Evolutionary conservation across 208 protist genomes (phyloP), one percentile per base, ranked within the genome.

Genomic region (Balamuthia mandrillaris): DNA sequence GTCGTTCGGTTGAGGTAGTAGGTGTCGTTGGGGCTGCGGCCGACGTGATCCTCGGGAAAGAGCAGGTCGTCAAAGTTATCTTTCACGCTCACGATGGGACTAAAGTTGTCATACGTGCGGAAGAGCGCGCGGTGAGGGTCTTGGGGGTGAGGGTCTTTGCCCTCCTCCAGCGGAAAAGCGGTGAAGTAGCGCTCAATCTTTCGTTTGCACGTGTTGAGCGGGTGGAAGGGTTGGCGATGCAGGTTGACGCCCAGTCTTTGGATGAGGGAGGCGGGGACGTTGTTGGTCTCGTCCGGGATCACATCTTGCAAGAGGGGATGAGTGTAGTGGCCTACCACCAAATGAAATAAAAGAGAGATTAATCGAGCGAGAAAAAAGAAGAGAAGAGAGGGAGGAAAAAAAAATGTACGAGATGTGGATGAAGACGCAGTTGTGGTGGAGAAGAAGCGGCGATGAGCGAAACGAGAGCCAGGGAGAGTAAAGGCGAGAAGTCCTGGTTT

Each of bases 31-130:
- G 42, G 33, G 18, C 42, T 72, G 45, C 93, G 70, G 9, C 82
- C 68, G 4, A 91, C 45, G 58, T 95, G 93, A 51, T 91, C 88
- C 12, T 45, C 45, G 14, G 91, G 90, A 1, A 93, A 61, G 3
- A 93, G 79, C 29, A 95, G 77, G 35, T 78, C 39, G 58, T 95
- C 90, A 89, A 95, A 95, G 60, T 93, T 94, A 33, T 88, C 31
- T 27, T 85, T 60, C 1, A 63, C 41, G 1, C 31, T 66, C 0
- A 90, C 88, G 16, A 83, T 42, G 16, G 88, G 85, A 18, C 44
- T 27, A 65, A 90, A 84, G 27, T 65, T 44, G 39, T 90, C 88
- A 60, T 70, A 82, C 29, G 86, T 52, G 21, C 74, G 35, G 66
- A 90, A 88, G 52, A 63, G 72, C n/a, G 49, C 49, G n/a, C 49